phyloP scores from a whole-genome alignment of 148 eudicot genomes.

The Cornus florida region DNA sequence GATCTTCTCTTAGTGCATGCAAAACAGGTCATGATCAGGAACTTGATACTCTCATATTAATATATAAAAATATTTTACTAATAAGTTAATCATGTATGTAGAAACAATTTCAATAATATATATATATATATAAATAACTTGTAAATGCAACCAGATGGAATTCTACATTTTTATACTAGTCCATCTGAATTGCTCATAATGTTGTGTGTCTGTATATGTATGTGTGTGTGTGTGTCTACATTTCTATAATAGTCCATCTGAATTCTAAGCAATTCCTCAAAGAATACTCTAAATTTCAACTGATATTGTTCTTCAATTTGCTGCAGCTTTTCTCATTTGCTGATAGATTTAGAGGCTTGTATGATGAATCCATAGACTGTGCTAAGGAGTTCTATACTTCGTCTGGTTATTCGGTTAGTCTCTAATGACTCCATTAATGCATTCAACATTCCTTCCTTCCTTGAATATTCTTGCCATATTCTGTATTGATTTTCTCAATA shows the following conservation, averaged over 20 bases:
- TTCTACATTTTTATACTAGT: no score
- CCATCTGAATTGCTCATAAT: no score
- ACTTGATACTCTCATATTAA: no score
- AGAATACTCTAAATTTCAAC: background rate
- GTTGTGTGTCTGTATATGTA: no score
- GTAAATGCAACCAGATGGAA: no score
- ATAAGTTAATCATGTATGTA: no score
- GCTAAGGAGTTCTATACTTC: slow-evolving; percentile 63
- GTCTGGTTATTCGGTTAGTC: slow-evolving; percentile 73
- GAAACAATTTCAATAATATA: no score
- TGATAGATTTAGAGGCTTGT: slow-evolving; percentile 65
- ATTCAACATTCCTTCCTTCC: background rate
- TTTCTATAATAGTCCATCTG: no score
- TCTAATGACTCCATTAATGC: background rate
- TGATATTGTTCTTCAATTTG: background rate
- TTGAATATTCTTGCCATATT: background rate
- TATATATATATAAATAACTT: no score
- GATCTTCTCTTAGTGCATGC: slow-evolving; percentile 59
- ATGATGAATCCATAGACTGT: slow-evolving; percentile 53
- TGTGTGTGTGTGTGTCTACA: no score
- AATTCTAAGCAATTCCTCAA: no score
- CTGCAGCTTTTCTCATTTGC: slow-evolving; percentile 89
- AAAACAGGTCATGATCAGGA: slow-evolving; percentile 46
- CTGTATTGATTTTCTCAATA: background rate
- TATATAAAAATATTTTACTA: no score